These are phyloP conservation scores for Sphenostylis stenocarpa DNA, from an alignment of 306 rosid species.

Conservation along the genomic window DNA sequence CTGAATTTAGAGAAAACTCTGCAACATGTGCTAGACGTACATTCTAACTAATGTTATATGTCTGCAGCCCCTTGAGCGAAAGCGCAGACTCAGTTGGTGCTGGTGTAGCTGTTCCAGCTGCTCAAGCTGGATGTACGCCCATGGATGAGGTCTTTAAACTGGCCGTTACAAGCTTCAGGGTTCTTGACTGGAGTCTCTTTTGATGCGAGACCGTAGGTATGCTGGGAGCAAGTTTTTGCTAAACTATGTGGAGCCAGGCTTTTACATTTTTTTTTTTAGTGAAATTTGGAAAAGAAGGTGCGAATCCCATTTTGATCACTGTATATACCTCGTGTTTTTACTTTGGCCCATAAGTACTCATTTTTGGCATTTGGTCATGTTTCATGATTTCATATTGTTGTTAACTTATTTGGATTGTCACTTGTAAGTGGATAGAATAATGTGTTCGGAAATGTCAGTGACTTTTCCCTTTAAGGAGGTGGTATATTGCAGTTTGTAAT, in stretches of 20 bases:
- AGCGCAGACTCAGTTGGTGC: conserved; percentile 76
- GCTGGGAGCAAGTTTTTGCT: conserved; percentile 9
- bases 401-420: conserved; percentile 21
- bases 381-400: conserved; percentile 8
- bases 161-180: conserved; percentile 73
- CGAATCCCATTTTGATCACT: conserved; percentile 13
- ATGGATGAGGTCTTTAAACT: conserved; percentile 70
- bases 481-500: conserved; percentile 11
- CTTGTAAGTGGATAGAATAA: conserved; percentile 9
- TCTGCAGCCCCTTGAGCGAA: conserved; percentile 79
- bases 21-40: not conserved
- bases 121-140: conserved; percentile 65
- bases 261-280: not conserved
- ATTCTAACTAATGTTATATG: conserved; percentile 17
- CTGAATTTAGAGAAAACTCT: not conserved
- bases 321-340: conserved; percentile 11
- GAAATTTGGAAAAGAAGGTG: conserved; percentile 23
- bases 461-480: not conserved
- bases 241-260: not conserved
- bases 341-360: not conserved
- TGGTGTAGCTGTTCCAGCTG: conserved; percentile 70
- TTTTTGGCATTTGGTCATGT: not conserved
- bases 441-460: conserved; percentile 16
- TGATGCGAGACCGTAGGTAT: conserved; percentile 34
- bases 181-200: conserved; percentile 76